Base-by-base conservation (phyloP, 768 basidiomycete species). In the Psilocybe cubensis region DNA sequence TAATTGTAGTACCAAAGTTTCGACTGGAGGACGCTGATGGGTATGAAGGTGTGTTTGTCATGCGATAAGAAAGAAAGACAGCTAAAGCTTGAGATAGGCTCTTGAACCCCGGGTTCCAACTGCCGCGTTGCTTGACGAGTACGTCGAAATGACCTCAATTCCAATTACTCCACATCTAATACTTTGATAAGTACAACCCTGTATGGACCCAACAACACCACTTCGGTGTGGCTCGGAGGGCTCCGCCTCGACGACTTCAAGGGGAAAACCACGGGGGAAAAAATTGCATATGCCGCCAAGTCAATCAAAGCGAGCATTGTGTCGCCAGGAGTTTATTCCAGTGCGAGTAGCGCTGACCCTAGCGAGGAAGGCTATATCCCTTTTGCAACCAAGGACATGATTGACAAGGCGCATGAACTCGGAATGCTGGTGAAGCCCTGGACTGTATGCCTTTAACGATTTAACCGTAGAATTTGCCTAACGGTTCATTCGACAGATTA, bases 1-100 rank as follows among this genome's bases (percentile, higher is more conserved):
- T 18, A 7, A 52, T 43, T 21, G 6, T 61, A 91, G 89, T 90
- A 83, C 61, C 89, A 94, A 74, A 89, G 88, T 63, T 91, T 92
- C 63, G 87, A 91, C 68, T 93, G 92, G 91, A 78, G 90, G 63
- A 86, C 89, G 12, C 68, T 93, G 12, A 68, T 89, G 47, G 79
- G 73, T 21, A 91, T 92, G 87, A 89, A 88, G 80, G 85, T 81
- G 60, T n/a, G 61, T 31, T 46, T 27, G 47, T 24, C 17, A 12
- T 6, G 24, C 24, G 25, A 18, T 18, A 40, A 24, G 31, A n/a
- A 44, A 57, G 48, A 27, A n/a, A 23, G 33, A 12, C 5, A 29
- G 25, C 33, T 62, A n/a, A 44, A 8, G 35, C 31, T 41, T 56
- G 1, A 8, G 11, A 48, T 43, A 86, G 84, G 67, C 77, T 61